Base-by-base conservation (phyloP, 2,329 filamentous ascomycete genomes). In the Aspergillus amoenus region DNA sequence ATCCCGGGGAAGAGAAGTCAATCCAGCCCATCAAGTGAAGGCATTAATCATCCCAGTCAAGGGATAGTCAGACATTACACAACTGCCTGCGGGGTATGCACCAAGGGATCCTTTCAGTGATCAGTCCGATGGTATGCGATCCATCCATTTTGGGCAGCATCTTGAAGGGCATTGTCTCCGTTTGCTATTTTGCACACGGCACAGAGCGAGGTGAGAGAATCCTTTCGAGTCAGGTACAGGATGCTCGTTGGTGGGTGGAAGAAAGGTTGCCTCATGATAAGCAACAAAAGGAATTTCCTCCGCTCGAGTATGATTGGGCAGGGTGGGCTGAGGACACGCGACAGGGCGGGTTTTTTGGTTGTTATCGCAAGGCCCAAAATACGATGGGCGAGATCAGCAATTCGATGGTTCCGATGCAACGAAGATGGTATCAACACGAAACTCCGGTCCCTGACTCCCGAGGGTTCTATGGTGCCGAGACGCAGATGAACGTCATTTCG, bases 1-100 rank as follows among this genome's bases (percentile, higher is more conserved):
- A 53, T 37, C 30, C 45, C 34, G 50, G 55, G 55, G 50, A 57
- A 57, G 21, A 15, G 50, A 53, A 57, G 27, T 18, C 42, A 27
- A 48, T 44, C 48, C 42, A 53, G 30, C 39, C 42, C 37, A 53
- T 44, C 43, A 48, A 44, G 22, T 27, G 5, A 15, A 24, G 22
- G 44, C 37, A 37, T 48, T 47, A 34, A 47, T 47, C 53, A 52
- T 49, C 40, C 27, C 43, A 21, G 32, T 18, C n/a, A 21, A 40
- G 21, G 21, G 39, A n/a, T 22, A 15, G 15, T n/a, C 21, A 21
- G 17, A 21, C 27, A 32, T 13, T 24, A 17, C 9, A 30, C 27
- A 30, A 30, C 11, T 18, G n/a, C 42, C 40, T 53, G 51, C 51
- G 51, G 51, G 51, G 43, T 53, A 47, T 41, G 18, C 32, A 41